These are phyloP conservation scores for Eutrema salsugineum DNA, from an alignment of 441 rosid genomes.

Conservation along the genomic window DNA sequence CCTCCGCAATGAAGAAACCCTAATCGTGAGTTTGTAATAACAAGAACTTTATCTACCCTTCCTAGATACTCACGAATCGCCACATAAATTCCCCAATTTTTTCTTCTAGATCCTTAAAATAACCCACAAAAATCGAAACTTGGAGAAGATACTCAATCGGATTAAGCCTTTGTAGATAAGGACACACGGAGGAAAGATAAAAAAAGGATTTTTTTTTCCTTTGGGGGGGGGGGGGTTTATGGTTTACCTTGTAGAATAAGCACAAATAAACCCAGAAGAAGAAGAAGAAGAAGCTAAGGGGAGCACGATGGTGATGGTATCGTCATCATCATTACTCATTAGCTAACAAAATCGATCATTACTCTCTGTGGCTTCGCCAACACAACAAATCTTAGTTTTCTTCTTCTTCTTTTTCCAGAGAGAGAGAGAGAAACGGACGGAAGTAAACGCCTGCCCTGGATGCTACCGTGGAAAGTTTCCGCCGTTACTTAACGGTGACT, in stretches of 20 bases:
- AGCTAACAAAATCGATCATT: constrained; percentile 30
- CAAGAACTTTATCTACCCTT: background rate
- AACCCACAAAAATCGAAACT: background rate
- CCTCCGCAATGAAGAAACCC: background rate
- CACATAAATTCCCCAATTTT: background rate
- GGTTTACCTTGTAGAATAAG: constrained; percentile 39
- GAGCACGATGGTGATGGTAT: constrained; percentile 34
- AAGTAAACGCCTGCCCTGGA: constrained; percentile 42
- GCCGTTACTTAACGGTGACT: constrained; percentile 58
- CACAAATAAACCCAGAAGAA: constrained; percentile 27
- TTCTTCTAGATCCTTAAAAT: background rate
- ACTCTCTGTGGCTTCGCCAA: constrained; percentile 17
- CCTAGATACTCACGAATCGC: background rate
- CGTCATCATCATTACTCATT: constrained; percentile 37
- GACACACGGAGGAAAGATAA: background rate
- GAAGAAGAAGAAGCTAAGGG: constrained; percentile 33
- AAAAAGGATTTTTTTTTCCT: background rate
- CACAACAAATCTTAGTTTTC: constrained; percentile 25
- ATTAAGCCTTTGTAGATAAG: background rate
- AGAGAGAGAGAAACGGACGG: constrained; percentile 6
- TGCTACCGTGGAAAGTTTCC: constrained; percentile 24
- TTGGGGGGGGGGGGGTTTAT: no score
- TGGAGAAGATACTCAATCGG: background rate
- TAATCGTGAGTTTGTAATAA: background rate
- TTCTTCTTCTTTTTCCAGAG: constrained; percentile 1